Percentiles rank a stretch among this genome's conserved stretches.
phyloP scores from a whole-genome alignment of 768 basidiomycete genomes.

The Asterophora parasitica region DNA sequence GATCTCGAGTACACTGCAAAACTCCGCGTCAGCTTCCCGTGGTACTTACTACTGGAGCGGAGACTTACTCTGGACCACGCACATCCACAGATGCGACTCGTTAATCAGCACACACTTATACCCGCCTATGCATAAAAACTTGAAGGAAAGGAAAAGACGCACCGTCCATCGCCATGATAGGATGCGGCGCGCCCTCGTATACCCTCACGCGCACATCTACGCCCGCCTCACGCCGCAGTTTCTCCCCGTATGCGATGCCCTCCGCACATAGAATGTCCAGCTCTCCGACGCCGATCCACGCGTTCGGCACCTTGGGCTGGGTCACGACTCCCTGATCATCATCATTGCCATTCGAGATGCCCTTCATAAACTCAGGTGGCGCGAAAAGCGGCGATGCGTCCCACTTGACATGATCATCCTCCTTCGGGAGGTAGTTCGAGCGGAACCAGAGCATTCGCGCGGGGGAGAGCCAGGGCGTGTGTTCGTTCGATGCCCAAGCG shows the following conservation, averaged over 20 bases:
- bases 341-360: too few relatives aligned
- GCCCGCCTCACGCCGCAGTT: conserved; percentile 41
- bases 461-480: conserved; percentile 56
- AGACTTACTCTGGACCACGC: background rate
- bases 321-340: too few relatives aligned
- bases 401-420: conserved; percentile 57
- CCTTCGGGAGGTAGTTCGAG: conserved; percentile 60
- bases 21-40: background rate
- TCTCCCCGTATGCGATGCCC: conserved; percentile 58
- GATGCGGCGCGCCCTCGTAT: conserved; percentile 66
- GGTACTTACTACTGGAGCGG: background rate
- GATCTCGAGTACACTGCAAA: conserved; percentile 4
- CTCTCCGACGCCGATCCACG: conserved; percentile 63
- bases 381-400: conserved; percentile 71
- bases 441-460: conserved; percentile 74
- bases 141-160: conserved; percentile 17
- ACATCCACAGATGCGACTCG: too few relatives aligned
- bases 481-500: conserved; percentile 49
- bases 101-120: too few relatives aligned
- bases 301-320: conserved; percentile 29
- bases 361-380: conserved; percentile 45
- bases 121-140: too few relatives aligned
- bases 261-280: conserved; percentile 65
- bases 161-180: conserved; percentile 74
- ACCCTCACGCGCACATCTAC: conserved; percentile 49